Conservation (phyloP, 208 protist species). For the Trypanosoma lewisi region DNA sequence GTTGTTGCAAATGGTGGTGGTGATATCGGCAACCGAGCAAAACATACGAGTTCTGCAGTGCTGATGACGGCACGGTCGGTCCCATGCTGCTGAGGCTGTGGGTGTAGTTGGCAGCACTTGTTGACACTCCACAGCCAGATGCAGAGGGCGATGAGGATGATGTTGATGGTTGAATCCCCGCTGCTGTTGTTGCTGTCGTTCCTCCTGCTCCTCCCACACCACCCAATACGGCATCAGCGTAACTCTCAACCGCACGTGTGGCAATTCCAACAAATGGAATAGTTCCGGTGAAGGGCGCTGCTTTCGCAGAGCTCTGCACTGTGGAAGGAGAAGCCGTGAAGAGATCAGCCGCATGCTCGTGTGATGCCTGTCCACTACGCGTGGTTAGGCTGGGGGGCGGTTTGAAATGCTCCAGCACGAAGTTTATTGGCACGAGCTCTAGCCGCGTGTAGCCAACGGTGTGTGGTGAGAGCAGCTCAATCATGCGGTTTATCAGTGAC, state of each 20-base stretch:
- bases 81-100: neutral
- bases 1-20: neutral
- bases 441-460: conserved; percentile 31
- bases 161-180: neutral
- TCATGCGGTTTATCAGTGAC: conserved; percentile 37
- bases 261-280: conserved; percentile 32
- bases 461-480: conserved; percentile 23
- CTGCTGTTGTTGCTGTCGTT: neutral
- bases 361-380: neutral
- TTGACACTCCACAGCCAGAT: neutral
- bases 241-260: conserved; percentile 25
- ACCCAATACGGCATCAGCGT: conserved; percentile 15
- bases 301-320: neutral
- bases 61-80: neutral
- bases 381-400: neutral
- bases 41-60: conserved; percentile 19
- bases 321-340: neutral
- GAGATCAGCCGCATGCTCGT: neutral
- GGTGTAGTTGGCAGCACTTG: neutral
- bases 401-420: conserved; percentile 43
- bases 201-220: neutral
- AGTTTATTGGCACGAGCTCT: conserved; percentile 48
- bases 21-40: conserved; percentile 22
- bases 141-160: neutral
- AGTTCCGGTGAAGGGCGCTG: conserved; percentile 11